These are phyloP conservation scores for Mycena rebaudengoi DNA, from an alignment of 768 basidiomycete genomes.

Conservation along the genomic window DNA sequence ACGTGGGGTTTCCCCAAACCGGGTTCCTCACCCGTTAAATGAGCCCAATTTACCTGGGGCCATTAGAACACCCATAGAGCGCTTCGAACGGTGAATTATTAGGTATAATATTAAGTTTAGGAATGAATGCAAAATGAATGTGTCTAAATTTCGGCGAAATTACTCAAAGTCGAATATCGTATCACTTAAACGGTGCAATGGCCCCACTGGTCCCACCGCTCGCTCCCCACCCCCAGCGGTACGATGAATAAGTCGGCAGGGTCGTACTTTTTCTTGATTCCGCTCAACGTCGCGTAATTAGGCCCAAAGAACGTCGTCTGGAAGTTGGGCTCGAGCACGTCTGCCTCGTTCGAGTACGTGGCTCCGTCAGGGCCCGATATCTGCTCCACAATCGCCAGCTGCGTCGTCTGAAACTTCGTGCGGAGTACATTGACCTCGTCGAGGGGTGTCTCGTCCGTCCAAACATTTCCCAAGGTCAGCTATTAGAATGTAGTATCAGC, in stretches of 20 bases:
- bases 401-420: slow-evolving; percentile 28
- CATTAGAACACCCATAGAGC: too few relatives aligned
- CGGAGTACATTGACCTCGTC: slow-evolving; percentile 28
- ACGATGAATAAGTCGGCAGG: slow-evolving; percentile 44
- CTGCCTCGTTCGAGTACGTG: slow-evolving; percentile 46
- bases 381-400: slow-evolving; percentile 34
- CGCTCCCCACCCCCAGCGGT: slow-evolving; percentile 38
- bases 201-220: too few relatives aligned
- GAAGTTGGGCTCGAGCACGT: slow-evolving; percentile 39
- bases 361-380: slow-evolving; percentile 36
- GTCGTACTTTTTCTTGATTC: slow-evolving; percentile 41
- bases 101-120: too few relatives aligned
- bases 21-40: too few relatives aligned
- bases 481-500: too few relatives aligned
- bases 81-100: too few relatives aligned
- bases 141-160: too few relatives aligned
- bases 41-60: too few relatives aligned
- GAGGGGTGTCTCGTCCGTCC: slow-evolving; percentile 23
- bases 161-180: too few relatives aligned
- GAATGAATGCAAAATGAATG: too few relatives aligned
- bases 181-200: too few relatives aligned
- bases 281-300: slow-evolving; percentile 38
- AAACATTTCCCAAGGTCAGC: slow-evolving; percentile 25
- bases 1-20: too few relatives aligned
- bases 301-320: slow-evolving; percentile 41